Percentiles rank a stretch among this genome's conserved stretches.
Conservation (phyloP, 2,329 filamentous ascomycete species). For the Ophiostoma quercus region DNA sequence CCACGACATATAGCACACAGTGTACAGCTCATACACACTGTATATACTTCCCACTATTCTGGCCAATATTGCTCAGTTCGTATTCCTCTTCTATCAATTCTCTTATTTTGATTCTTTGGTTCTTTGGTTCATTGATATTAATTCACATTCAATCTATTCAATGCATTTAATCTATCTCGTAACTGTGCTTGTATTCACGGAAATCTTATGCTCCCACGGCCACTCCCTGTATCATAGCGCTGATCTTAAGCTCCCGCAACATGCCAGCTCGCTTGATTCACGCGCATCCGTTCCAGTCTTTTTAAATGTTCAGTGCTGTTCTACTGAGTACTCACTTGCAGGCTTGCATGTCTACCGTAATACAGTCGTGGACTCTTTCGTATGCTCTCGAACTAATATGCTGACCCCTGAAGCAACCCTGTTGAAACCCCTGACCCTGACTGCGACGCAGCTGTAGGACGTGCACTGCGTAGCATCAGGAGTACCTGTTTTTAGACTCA, state of each 20-base stretch:
- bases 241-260: neutral
- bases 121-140: no score
- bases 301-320: no score
- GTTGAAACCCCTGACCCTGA: slow-evolving; percentile 15
- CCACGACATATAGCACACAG: neutral
- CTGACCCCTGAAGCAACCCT: slow-evolving; percentile 14
- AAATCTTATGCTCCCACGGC: neutral
- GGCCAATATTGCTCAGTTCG: neutral
- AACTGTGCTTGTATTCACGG: neutral
- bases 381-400: neutral
- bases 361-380: neutral
- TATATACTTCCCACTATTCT: neutral
- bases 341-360: neutral
- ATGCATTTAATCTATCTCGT: neutral
- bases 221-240: neutral
- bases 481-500: neutral
- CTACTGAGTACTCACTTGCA: no score
- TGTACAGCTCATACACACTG: neutral
- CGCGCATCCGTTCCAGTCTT: slow-evolving; percentile 4
- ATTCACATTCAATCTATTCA: neutral
- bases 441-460: slow-evolving; percentile 3
- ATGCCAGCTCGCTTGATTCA: neutral
- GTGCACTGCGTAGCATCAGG: slow-evolving; percentile 3
- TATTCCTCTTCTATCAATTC: neutral
- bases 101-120: neutral